Evolutionary conservation across 2,329 filamentous ascomycete genomes (phyloP).

Genomic region (Claviceps quebecensis): DNA sequence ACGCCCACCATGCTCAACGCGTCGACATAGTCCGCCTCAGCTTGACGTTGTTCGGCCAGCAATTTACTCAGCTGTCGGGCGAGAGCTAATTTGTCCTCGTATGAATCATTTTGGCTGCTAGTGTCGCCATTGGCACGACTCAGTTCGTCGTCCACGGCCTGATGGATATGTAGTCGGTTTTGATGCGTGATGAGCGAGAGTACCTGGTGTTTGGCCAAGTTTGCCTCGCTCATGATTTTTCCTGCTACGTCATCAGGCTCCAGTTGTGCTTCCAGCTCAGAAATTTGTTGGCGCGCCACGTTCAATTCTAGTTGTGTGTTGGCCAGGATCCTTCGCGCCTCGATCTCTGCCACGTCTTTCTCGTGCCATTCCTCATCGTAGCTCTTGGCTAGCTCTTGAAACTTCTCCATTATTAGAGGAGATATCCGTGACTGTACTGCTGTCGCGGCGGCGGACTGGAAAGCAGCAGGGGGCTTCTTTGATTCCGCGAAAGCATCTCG

Average conservation of each 20-base stretch:
- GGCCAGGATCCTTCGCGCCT: slow-evolving; percentile 50
- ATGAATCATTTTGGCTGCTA: slow-evolving; percentile 26
- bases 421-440: slow-evolving; percentile 56
- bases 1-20: slow-evolving; percentile 56
- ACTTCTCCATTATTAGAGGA: slow-evolving; percentile 55
- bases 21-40: slow-evolving; percentile 54
- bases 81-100: slow-evolving; percentile 42
- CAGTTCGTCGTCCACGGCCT: slow-evolving; percentile 37
- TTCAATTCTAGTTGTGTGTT: slow-evolving; percentile 56
- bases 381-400: slow-evolving; percentile 52
- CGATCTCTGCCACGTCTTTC: slow-evolving; percentile 55
- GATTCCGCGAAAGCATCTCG: slow-evolving; percentile 33
- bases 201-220: slow-evolving; percentile 32
- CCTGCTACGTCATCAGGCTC: slow-evolving; percentile 40
- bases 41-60: slow-evolving; percentile 43
- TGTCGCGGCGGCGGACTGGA: slow-evolving; percentile 52
- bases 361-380: slow-evolving; percentile 66
- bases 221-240: slow-evolving; percentile 38
- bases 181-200: slow-evolving; percentile 36
- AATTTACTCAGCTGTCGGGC: slow-evolving; percentile 42
- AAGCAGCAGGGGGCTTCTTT: slow-evolving; percentile 27
- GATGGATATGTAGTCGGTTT: slow-evolving; percentile 37
- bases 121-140: slow-evolving; percentile 35
- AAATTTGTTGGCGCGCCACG: slow-evolving; percentile 43
- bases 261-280: slow-evolving; percentile 39